Percentiles rank a stretch among this genome's conserved stretches.
Evolutionary conservation across 768 basidiomycete genomes (phyloP).

Genomic region (Lactifluus subvellereus): DNA sequence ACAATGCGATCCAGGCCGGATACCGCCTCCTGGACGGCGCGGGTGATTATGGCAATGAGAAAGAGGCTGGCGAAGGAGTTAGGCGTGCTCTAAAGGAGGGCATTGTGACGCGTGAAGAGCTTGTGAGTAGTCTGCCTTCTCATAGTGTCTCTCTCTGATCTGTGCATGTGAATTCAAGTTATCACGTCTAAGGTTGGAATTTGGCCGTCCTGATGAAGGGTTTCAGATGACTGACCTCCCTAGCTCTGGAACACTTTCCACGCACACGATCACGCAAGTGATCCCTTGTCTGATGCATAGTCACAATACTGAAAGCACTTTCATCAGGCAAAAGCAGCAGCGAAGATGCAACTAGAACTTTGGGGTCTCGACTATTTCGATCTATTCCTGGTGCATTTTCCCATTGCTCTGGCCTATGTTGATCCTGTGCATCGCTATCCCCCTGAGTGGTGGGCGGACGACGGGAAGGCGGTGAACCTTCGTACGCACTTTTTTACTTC

Average conservation of each 20-base stretch:
- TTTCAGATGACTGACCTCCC: constrained; percentile 3
- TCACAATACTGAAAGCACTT: neutral
- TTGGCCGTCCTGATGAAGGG: neutral
- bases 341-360: constrained; percentile 60
- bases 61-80: constrained; percentile 76
- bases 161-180: constrained; percentile 37
- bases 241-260: constrained; percentile 91
- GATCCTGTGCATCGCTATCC: constrained; percentile 73
- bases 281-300: neutral
- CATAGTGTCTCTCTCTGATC: neutral
- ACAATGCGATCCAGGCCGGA: constrained; percentile 78
- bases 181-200: constrained; percentile 71
- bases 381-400: constrained; percentile 81
- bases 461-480: constrained; percentile 55
- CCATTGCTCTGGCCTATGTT: constrained; percentile 74
- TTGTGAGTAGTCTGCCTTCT: constrained; percentile 50
- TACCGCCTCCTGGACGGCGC: constrained; percentile 86
- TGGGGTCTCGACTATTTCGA: constrained; percentile 89
- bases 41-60: constrained; percentile 86
- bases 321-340: constrained; percentile 45
- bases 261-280: constrained; percentile 61
- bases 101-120: constrained; percentile 79
- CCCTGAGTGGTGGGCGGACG: constrained; percentile 75
- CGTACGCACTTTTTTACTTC: constrained; percentile 36
- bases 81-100: constrained; percentile 74